Evolutionary conservation across 2,329 filamentous ascomycete genomes (phyloP), one percentile per base, ranked within the genome.

Genomic region (Trichoderma semiorbis): DNA sequence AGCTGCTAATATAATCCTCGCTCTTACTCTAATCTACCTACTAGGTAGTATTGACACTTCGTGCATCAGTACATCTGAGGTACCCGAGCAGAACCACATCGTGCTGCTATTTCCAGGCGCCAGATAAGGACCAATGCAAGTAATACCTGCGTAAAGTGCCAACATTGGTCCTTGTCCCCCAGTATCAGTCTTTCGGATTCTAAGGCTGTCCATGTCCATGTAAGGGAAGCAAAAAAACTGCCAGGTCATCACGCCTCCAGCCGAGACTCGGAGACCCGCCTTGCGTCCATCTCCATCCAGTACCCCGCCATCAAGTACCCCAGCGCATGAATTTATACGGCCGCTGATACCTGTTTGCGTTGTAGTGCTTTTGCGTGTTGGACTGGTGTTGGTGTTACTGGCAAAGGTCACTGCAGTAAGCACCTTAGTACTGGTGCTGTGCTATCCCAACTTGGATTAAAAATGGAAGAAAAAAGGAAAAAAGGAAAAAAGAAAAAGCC

Each of bases 171-270:
- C n/a, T 18, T 11, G 39, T n/a, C 7, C 6, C 21, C 18, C 5
- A n/a, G n/a, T 12, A 50, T n/a, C 32, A 26, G 8, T 10, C 60
- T 62, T 18, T 64, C 18, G 18, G 61, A 47, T 47, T 64, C 39
- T 36, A 63, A 5, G 34, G 24, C 36, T 28, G 7, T 43, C 61
- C 36, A 50, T 3, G 7, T 43, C 61, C 36, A 50, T 36, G 61
- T 12, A 30, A 53, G 39, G 62, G 28, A 30, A 53, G 18, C 24
- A 47, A 12, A 47, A 12, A 4, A 39, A n/a, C n/a, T 43, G 53
- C 34, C 65, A 68, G 65, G 50, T 58, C 65, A 68, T 68, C 36
- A 47, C 53, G 26, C 65, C 36, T 68, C 65, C 53, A 60, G 65
- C 65, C 65, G 53, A 60, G 65, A 18, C 53, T 60, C 53, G 30